Conservation (phyloP, 1,139 yeast species). For the Zygoascus meyerae region DNA sequence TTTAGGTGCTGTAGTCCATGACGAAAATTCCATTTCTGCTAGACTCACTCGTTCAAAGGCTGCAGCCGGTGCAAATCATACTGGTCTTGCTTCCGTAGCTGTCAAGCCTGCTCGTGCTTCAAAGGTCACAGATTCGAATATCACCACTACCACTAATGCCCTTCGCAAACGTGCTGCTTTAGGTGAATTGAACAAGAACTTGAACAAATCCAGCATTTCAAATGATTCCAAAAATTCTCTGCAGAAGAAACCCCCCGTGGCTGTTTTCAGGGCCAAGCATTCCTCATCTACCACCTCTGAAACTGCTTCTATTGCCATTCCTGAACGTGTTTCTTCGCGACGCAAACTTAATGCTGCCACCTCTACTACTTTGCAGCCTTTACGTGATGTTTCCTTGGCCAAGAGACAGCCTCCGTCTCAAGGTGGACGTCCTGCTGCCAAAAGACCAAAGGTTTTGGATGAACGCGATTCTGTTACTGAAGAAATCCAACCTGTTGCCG, state of each 20-base stretch:
- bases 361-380: not conserved
- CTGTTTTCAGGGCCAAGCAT: not conserved
- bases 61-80: slow-evolving; percentile 8
- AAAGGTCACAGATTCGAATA: not conserved
- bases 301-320: not conserved
- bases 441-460: slow-evolving; percentile 8
- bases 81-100: not conserved
- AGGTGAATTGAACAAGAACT: slow-evolving; percentile 29
- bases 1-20: slow-evolving; percentile 11
- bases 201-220: not conserved
- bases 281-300: not conserved
- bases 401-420: slow-evolving; percentile 6
- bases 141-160: not conserved
- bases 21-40: slow-evolving; percentile 12
- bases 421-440: slow-evolving; percentile 5
- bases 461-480: slow-evolving; percentile 4
- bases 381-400: not conserved
- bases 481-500: not conserved
- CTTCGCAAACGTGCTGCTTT: slow-evolving; percentile 34
- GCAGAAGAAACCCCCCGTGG: not conserved
- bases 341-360: not conserved
- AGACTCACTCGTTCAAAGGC: slow-evolving; percentile 14
- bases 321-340: slow-evolving; percentile 1
- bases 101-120: too few relatives aligned
- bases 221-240: not conserved